Evolutionary conservation across 169 alveolate genomes (phyloP), one percentile per base, ranked within the genome.

Genomic region (Theileria annulata): DNA sequence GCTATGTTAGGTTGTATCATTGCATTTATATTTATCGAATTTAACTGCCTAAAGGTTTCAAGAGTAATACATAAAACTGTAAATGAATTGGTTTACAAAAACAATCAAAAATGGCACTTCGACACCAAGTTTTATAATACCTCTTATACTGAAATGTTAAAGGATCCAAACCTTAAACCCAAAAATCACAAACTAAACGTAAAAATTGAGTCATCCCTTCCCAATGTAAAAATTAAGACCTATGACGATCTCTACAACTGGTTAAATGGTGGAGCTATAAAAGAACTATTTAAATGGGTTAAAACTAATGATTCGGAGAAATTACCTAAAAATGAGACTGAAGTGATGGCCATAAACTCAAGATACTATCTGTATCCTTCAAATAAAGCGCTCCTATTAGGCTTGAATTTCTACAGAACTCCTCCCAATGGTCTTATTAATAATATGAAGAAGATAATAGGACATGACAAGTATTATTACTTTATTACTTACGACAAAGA

Each of bases 201-300:
- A 17, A 62, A 15, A n/a, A 2, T 62, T 0, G 47, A 35, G 47
- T 27, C 69, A 0, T 2, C 73, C 17, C 30, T 70, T 3, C 58
- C 27, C 10, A 74, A 76, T 17, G 15, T 71, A 0, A 30, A 69
- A 10, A 70, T 79, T 2, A 4, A 19, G 21, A 64, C 87, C 10
- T 59, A 62, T 19, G 37, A 79, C 47, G 87, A 79, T 15, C 74
- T 79, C 0, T 79, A 59, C 54, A 58, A 71, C 13, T 79, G 87
- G 87, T 48, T 79, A 19, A 70, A 71, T 15, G 74, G 35, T 0
- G 87, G 87, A 0, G 72, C 69, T 8, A 12, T 71, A 25, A 48
- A n/a, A 35, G 6, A 63, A 6, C 9, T 79, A 56, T 79, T 79
- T 35, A 27, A 10, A 23, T 56, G 68, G 35, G 15, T 25, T 4